Base-by-base conservation (phyloP, 345 rosid genomes). In the Syzygium jambos region DNA sequence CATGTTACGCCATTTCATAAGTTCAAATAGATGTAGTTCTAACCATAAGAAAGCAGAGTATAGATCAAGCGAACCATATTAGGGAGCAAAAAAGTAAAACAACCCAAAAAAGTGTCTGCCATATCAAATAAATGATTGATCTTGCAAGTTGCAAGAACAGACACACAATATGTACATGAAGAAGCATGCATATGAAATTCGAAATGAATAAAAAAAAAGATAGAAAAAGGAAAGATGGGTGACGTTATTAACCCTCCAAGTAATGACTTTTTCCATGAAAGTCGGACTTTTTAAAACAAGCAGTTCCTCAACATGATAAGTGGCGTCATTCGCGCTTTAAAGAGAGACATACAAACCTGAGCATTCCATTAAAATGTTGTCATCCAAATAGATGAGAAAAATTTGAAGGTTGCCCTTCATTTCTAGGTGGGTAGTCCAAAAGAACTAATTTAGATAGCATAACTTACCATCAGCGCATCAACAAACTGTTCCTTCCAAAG, bases 401-500 rank as follows among this genome's bases (percentile, higher is more conserved):
- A 61, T 61, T n/a, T 61, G 34, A 61, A 6, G 38, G 9, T n/a
- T 61, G 38, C 73, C 73, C 34, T 61, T n/a, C 73, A n/a, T 61
- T 61, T 59, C 27, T 61, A n/a, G 34, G 17, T 61, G 34, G 38
- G 1, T 13, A 61, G 73, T 38, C 12, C 38, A 83, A 25, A 51
- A 83, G 38, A 73, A 27, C 11, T 1, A 53, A 77, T 54, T 41
- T 15, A 41, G 49, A 61, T 49, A 29, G 80, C 56, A 77, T 77
- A 80, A 49, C n/a, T 63, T 93, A 96, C 97, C 95, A 4, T 89
- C 27, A 95, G 56, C 63, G 96, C 96, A 88, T 96, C 97, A 89
- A 93, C 85, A 89, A 96, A 96, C 80, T 97, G 99, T 85, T 91
- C 92, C 90, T 94, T 97, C 99, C 99, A 97, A 83, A 89, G 78